phyloP scores from a whole-genome alignment of 2,329 filamentous ascomycete species.

The Penicillium janthinellum region DNA sequence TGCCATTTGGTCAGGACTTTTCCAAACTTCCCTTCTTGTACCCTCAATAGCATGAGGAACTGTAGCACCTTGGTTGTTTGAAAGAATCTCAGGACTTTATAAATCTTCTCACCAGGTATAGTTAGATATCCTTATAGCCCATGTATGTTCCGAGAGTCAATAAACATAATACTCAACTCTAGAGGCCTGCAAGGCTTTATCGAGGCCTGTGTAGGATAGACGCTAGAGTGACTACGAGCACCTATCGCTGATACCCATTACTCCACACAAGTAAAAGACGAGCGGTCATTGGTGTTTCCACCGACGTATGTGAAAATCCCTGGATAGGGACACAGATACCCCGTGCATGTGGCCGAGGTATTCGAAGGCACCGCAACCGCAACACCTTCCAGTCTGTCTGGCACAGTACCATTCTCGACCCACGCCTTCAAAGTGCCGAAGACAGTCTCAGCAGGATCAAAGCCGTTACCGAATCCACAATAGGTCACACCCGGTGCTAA shows the following conservation, averaged over 20 bases:
- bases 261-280: not conserved
- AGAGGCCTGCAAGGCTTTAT: no score
- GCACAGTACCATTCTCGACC: not conserved
- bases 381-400: not conserved
- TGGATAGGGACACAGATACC: not conserved
- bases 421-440: not conserved
- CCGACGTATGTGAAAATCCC: not conserved
- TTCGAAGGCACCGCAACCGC: not conserved
- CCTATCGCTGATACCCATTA: not conserved
- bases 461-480: not conserved
- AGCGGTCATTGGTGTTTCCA: not conserved
- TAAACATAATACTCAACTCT: no score
- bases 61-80: no score
- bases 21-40: no score
- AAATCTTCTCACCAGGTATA: no score
- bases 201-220: no score
- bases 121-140: no score
- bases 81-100: no score
- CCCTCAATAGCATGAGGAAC: no score
- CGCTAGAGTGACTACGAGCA: no score
- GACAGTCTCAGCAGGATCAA: not conserved
- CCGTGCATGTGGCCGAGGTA: not conserved
- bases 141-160: no score
- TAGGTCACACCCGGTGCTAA: slow-evolving; percentile 52
- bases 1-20: no score